A percentile compares a stretch with the other conserved stretches of the same genome.
Evolutionary conservation across 768 basidiomycete genomes (phyloP).

Genomic region (Leccinum obscurum): DNA sequence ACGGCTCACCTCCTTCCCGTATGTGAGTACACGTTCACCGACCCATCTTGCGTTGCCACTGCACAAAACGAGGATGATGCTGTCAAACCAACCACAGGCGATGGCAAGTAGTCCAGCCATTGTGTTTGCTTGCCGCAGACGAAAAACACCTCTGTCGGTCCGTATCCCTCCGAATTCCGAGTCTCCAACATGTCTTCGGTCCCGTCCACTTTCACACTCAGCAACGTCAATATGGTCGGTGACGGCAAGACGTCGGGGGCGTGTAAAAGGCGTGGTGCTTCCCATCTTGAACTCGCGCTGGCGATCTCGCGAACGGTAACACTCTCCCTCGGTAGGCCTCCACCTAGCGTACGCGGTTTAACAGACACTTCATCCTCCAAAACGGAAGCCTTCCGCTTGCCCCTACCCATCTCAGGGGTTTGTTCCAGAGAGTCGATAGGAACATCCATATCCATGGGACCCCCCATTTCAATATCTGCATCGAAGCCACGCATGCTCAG

Average conservation of each 20-base stretch:
- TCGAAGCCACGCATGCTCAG: constrained; percentile 52
- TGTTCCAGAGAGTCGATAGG: constrained; percentile 55
- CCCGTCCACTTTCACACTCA: constrained; percentile 63
- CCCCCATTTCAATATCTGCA: constrained; percentile 42
- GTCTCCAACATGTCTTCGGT: constrained; percentile 72
- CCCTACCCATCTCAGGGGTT: constrained; percentile 39
- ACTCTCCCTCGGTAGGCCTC: constrained; percentile 54
- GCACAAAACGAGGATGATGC: constrained; percentile 71
- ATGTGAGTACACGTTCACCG: constrained; percentile 79
- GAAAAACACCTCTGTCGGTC: constrained; percentile 67
- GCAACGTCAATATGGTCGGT: constrained; percentile 59
- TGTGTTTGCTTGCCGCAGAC: constrained; percentile 66
- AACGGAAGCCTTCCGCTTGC: constrained; percentile 54
- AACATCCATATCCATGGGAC: constrained; percentile 52
- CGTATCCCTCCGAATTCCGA: constrained; percentile 68
- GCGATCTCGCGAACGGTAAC: constrained; percentile 58
- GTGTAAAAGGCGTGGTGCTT: constrained; percentile 22
- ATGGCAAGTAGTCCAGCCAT: constrained; percentile 89
- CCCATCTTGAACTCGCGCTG: constrained; percentile 15
- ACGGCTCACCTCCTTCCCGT: constrained; percentile 74
- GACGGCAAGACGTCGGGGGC: constrained; percentile 36
- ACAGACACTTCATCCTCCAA: constrained; percentile 41
- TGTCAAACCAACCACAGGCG: constrained; percentile 64
- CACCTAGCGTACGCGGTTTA: constrained; percentile 64
- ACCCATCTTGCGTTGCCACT: constrained; percentile 76